phyloP scores from a whole-genome alignment of 257 asterid genomes.

The Rubia yunnanensis region DNA sequence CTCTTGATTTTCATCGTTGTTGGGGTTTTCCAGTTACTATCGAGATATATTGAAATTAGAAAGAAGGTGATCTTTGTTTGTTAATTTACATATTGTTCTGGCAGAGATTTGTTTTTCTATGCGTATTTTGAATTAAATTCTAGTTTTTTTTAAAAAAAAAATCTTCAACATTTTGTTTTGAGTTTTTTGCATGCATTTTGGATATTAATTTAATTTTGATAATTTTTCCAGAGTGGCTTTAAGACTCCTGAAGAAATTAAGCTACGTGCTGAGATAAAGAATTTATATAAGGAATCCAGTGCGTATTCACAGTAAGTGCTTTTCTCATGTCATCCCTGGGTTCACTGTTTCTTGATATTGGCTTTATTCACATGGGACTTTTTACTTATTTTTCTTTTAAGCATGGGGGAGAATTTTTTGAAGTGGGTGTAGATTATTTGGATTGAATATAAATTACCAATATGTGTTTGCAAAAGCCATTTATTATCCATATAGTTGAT shows the following conservation, averaged over 20 bases:
- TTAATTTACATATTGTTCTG: background rate
- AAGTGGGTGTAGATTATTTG: too few species aligned
- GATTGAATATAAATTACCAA: too few species aligned
- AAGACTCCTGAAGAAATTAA: slow-evolving; percentile 29
- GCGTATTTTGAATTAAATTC: background rate
- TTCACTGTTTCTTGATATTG: background rate
- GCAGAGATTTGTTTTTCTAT: background rate
- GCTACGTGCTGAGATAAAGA: slow-evolving; percentile 59
- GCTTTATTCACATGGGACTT: background rate
- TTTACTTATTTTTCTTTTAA: background rate
- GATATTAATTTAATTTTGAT: background rate
- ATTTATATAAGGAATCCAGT: slow-evolving; percentile 71
- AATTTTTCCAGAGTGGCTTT: slow-evolving; percentile 37
- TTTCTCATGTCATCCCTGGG: background rate
- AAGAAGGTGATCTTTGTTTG: slow-evolving; percentile 35
- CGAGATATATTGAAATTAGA: slow-evolving; percentile 51
- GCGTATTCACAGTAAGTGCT: slow-evolving; percentile 56
- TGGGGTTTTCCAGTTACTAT: slow-evolving; percentile 39
- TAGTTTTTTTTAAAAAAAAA: background rate
- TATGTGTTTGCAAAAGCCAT: background rate
- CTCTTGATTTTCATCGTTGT: slow-evolving; percentile 63
- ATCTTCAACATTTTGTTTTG: too few species aligned
- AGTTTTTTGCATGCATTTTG: background rate
- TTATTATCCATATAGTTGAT: background rate
- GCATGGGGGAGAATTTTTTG: background rate